A percentile compares a stretch with the other conserved stretches of the same genome.
Evolutionary conservation across 2,329 filamentous ascomycete species (phyloP).

Genomic region (Diaporthe citri): DNA sequence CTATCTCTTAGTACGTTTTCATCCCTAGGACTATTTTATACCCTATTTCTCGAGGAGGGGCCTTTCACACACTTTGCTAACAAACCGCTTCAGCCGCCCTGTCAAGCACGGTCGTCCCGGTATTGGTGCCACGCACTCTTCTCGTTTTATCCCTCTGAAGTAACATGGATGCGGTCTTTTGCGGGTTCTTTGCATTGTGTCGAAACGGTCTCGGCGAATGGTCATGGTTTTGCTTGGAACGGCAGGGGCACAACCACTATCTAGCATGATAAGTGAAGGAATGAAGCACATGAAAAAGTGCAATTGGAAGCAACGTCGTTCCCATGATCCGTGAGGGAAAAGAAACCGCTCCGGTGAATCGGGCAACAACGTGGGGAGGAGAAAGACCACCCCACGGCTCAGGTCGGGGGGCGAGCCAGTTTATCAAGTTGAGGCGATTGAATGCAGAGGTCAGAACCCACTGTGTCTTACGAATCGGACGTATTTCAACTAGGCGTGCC

Average conservation of each 20-base stretch:
- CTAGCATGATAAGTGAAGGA: slow-evolving; percentile 60
- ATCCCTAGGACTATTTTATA: not conserved
- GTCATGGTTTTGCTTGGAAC: slow-evolving; percentile 67
- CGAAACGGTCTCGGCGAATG: slow-evolving; percentile 68
- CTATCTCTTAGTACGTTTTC: slow-evolving; percentile 96
- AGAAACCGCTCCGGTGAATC: slow-evolving; percentile 27
- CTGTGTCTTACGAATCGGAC: not conserved
- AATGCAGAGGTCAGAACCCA: slow-evolving; percentile 14
- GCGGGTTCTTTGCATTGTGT: slow-evolving; percentile 68
- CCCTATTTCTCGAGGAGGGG: too few relatives aligned
- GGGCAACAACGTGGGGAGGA: not conserved
- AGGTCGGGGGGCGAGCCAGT: slow-evolving; percentile 5
- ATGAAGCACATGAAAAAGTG: slow-evolving; percentile 49
- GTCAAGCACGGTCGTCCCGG: slow-evolving; percentile 99
- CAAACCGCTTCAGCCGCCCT: slow-evolving; percentile 79
- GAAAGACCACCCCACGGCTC: not conserved
- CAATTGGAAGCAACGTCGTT: slow-evolving; percentile 31
- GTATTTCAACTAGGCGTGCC: not conserved
- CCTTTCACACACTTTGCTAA: slow-evolving; percentile 58
- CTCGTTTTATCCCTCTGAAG: slow-evolving; percentile 99
- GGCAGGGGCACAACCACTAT: slow-evolving; percentile 53
- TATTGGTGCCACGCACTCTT: slow-evolving; percentile 99
- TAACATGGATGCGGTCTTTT: slow-evolving; percentile 69
- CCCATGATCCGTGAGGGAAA: slow-evolving; percentile 37
- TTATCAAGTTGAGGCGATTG: slow-evolving; percentile 6